Percentiles rank a stretch among this genome's conserved stretches.
Conservation (phyloP, 768 basidiomycete genomes). For the Tephrocybe sp. region DNA sequence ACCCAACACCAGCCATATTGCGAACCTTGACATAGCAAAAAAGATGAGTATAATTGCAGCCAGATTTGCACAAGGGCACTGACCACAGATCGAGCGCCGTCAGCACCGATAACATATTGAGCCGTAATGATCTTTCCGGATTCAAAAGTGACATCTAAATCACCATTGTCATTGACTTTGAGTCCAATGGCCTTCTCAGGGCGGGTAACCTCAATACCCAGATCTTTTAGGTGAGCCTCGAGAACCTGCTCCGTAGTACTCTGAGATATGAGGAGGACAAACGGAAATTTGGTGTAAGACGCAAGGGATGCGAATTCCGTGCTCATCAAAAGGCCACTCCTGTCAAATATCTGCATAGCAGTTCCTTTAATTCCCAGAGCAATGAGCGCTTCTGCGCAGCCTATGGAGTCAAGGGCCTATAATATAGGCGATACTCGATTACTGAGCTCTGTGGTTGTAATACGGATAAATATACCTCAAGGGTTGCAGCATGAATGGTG, state of each 20-base stretch:
- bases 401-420: slow-evolving; percentile 47
- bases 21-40: slow-evolving; percentile 39
- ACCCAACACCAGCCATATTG: slow-evolving; percentile 37
- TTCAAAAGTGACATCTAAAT: slow-evolving; percentile 44
- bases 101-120: slow-evolving; percentile 51
- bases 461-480: slow-evolving; percentile 39
- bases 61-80: neutral
- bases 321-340: slow-evolving; percentile 24
- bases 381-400: slow-evolving; percentile 37
- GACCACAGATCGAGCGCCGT: slow-evolving; percentile 49
- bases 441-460: neutral
- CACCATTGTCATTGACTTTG: slow-evolving; percentile 26
- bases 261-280: slow-evolving; percentile 42
- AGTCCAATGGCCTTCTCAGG: slow-evolving; percentile 42
- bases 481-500: slow-evolving; percentile 50
- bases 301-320: slow-evolving; percentile 34
- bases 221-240: slow-evolving; percentile 27
- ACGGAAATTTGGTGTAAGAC: slow-evolving; percentile 44
- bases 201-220: slow-evolving; percentile 33
- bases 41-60: neutral
- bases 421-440: neutral
- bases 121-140: slow-evolving; percentile 42
- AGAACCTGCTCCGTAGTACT: slow-evolving; percentile 42
- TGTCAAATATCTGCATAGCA: slow-evolving; percentile 27
- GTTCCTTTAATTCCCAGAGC: slow-evolving; percentile 33